Conservation (phyloP, 1,139 yeast genomes). For the Debaryomycetaceae sp. region DNA sequence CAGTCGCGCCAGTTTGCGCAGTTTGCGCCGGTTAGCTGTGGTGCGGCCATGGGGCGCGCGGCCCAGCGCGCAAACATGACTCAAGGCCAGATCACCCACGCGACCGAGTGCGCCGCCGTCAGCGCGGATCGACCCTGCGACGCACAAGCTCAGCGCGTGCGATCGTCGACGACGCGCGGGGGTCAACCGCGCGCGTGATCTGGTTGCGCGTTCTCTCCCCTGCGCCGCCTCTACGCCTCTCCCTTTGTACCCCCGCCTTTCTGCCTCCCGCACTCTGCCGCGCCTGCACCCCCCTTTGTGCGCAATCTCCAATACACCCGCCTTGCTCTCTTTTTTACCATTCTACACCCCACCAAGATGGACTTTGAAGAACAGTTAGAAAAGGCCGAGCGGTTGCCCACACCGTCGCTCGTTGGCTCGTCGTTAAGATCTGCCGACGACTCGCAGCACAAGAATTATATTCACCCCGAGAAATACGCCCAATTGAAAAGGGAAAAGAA, state of each 20-base stretch:
- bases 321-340: background rate
- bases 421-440: slow-evolving; percentile 52
- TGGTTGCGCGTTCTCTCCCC: too few relatives aligned
- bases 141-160: too few relatives aligned
- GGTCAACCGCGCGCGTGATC: too few relatives aligned
- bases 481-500: slow-evolving; percentile 15
- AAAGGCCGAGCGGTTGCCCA: slow-evolving; percentile 43
- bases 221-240: too few relatives aligned
- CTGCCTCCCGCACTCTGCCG: background rate
- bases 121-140: too few relatives aligned
- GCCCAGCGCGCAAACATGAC: too few relatives aligned
- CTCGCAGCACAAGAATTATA: slow-evolving; percentile 42
- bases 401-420: slow-evolving; percentile 57
- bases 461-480: slow-evolving; percentile 42
- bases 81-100: too few relatives aligned
- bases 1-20: too few relatives aligned
- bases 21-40: too few relatives aligned
- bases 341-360: slow-evolving; percentile 22
- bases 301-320: background rate
- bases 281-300: background rate
- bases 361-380: slow-evolving; percentile 54
- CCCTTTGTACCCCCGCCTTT: background rate
- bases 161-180: too few relatives aligned
- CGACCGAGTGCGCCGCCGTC: too few relatives aligned
- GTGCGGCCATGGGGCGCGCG: too few relatives aligned